phyloP scores from a whole-genome alignment of 352 stramenopile species.

The Phytopythium litorale region DNA sequence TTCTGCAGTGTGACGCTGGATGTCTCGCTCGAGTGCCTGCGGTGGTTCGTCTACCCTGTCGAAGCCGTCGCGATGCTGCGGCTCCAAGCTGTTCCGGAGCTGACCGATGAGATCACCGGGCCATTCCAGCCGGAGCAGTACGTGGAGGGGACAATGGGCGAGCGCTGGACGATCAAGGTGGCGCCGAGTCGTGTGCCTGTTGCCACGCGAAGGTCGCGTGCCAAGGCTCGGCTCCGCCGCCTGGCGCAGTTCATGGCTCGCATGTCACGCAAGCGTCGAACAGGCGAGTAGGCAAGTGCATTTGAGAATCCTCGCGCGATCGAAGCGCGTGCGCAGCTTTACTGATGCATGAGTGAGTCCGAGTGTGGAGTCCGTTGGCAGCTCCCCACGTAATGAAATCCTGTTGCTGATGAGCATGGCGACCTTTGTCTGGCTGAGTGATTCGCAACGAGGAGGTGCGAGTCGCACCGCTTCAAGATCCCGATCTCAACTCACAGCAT shows the following conservation, averaged over 20 bases:
- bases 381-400: no score
- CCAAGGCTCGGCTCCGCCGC: neutral
- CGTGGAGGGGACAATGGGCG: neutral
- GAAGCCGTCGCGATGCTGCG: constrained; percentile 83
- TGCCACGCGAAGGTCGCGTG: neutral
- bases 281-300: neutral
- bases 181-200: neutral
- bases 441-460: no score
- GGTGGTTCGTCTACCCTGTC: constrained; percentile 46
- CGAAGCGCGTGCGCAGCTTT: neutral
- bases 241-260: neutral
- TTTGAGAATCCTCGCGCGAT: neutral
- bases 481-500: no score
- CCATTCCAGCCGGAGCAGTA: constrained; percentile 24
- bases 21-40: constrained; percentile 24
- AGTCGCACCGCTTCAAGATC: no score
- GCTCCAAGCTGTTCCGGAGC: constrained; percentile 65
- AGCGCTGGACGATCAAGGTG: neutral
- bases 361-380: no score
- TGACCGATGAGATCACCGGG: constrained; percentile 12
- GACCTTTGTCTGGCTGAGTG: no score
- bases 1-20: constrained; percentile 17
- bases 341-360: no score
- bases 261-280: neutral
- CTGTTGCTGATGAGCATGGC: no score